phyloP scores from a whole-genome alignment of 257 asterid species.

The Plantago major region DNA sequence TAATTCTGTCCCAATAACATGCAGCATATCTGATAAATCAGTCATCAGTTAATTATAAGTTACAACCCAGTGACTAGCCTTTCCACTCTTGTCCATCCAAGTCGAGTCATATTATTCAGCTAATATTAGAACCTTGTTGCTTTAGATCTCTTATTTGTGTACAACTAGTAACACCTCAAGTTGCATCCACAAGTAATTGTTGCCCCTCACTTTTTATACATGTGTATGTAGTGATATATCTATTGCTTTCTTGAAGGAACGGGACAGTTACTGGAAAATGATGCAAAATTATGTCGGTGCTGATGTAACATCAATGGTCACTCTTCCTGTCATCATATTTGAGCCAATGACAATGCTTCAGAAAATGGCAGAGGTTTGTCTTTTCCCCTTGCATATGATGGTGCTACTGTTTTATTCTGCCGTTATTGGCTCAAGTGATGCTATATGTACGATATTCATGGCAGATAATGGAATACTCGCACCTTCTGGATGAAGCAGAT shows the following conservation, averaged over 20 bases:
- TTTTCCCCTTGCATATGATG: constrained; percentile 10
- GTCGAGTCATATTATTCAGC: not conserved
- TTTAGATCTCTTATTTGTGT: constrained; percentile 9
- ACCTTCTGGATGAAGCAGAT: constrained; percentile 91
- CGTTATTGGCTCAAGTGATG: constrained; percentile 14
- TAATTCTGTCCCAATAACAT: not conserved
- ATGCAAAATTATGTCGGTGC: constrained; percentile 95
- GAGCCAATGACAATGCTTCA: constrained; percentile 99
- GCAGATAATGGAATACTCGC: constrained; percentile 91
- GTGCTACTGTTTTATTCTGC: constrained; percentile 14
- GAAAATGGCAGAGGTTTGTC: constrained; percentile 97
- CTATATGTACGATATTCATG: constrained; percentile 20
- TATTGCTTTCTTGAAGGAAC: constrained; percentile 51
- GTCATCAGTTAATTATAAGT: not conserved
- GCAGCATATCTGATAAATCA: not conserved
- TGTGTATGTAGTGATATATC: constrained; percentile 22
- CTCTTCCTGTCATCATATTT: constrained; percentile 95
- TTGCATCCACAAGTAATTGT: constrained; percentile 17
- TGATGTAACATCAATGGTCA: constrained; percentile 96
- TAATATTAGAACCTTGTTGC: constrained; percentile 4
- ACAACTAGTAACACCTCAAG: constrained; percentile 11
- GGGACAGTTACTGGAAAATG: constrained; percentile 95
- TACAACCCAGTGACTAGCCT: not conserved
- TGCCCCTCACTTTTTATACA: constrained; percentile 3
- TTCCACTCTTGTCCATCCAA: constrained; percentile 7